Base-by-base conservation (phyloP, 495 filamentous ascomycete genomes). In the Darksidea phi region DNA sequence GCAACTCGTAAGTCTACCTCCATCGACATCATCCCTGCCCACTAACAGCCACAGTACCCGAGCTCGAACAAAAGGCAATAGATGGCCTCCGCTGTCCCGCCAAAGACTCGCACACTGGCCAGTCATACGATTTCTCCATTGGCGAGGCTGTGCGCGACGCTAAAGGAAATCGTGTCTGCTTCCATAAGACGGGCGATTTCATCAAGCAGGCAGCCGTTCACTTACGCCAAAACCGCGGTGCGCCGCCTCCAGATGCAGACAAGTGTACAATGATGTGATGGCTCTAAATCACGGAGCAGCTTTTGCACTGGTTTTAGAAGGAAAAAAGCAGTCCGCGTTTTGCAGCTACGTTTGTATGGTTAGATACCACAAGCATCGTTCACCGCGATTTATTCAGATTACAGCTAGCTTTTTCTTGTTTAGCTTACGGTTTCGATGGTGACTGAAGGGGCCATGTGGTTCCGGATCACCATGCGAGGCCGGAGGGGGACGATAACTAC, bases 121-220 rank as follows among this genome's bases (percentile, higher is more conserved):
- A 69, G 54, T 43, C 66, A 24, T 77, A 74, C 47, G 75, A 77
- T 57, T 68, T 54, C 11, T 63, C 72, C 7, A 76, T 76, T 67
- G 73, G 72, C 12, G 73, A 76, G 60, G 66, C 73, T 18, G 66
- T 77, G 37, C 57, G 59, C 28, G 75, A 76, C 48, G 74, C 71
- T 4, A 61, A 72, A 57, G 73, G 65, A 2, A 75, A 76, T 45
- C 42, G 64, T 12, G 68, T 73, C 10, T 77, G 75, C 53, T 71
- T 71, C 36, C 74, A 77, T 54, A 77, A 77, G 61, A 70, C 67
- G 0, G 74, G 74, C 25, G 74, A 77, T 49, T 75, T 77, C 28
- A 57, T 77, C 13, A 50, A 62, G 15, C 75, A 77, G 61, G 75
- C 73, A 21, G 55, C 64, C 41, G 45, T 28, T 4, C 50, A 70